These are phyloP conservation scores for Durusdinium trenchii DNA, from an alignment of 73 alveolate genomes.

Conservation along the genomic window DNA sequence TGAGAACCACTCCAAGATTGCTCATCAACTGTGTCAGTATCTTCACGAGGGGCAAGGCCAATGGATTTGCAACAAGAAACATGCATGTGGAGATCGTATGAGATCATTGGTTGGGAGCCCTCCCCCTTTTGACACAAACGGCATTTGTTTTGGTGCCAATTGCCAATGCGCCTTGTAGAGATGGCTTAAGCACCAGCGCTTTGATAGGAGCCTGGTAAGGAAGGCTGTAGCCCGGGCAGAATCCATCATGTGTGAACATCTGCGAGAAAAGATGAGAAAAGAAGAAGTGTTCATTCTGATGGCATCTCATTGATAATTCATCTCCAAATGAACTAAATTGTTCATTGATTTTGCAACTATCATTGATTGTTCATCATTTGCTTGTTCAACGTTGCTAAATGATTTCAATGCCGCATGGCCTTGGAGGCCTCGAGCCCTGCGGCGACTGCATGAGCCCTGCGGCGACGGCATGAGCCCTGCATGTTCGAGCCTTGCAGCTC, in stretches of 20 bases:
- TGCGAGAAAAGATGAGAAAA: too few relatives aligned
- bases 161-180: constrained; percentile 13
- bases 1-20: too few relatives aligned
- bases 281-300: not conserved
- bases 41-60: too few relatives aligned
- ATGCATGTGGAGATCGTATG: too few relatives aligned
- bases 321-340: not conserved
- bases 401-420: too few relatives aligned
- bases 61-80: too few relatives aligned
- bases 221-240: too few relatives aligned
- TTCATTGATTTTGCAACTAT: not conserved
- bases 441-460: not conserved
- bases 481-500: not conserved
- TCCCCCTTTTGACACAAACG: not conserved
- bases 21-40: too few relatives aligned
- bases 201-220: constrained; percentile 23
- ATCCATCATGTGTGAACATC: too few relatives aligned
- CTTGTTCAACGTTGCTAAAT: too few relatives aligned
- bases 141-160: not conserved
- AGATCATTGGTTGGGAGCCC: too few relatives aligned
- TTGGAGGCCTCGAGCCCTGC: not conserved
- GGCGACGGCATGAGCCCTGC: not conserved
- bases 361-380: not conserved
- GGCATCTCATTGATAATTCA: not conserved
- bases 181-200: constrained; percentile 51